Evolutionary conservation across 2,329 filamentous ascomycete genomes (phyloP), one percentile per base, ranked within the genome.

Genomic region (Penicillium sp.): DNA sequence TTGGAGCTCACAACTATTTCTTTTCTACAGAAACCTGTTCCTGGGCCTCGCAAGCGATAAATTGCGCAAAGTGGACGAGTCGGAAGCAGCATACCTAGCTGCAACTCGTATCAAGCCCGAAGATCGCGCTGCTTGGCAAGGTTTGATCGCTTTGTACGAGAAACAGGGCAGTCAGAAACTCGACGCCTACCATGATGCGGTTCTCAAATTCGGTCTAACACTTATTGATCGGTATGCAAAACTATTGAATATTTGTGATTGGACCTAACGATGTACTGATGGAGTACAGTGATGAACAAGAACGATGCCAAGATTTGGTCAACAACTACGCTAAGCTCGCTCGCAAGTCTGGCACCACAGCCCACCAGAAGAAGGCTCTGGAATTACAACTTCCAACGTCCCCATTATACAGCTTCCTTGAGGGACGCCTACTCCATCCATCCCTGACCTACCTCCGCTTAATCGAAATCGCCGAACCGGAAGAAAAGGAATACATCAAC

Each of bases 401-500:
- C 52, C 86, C 90, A 7, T 80, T 98, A 31, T 99, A 96, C 72
- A 78, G 85, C 3, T 88, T 86, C 55, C 84, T 99, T 4, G 92
- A 97, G 78, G 93, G 93, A 6, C 85, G 92, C 3, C 80, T 98
- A 3, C 90, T 89, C 2, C 86, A 90, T 63, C 93, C 95, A 0
- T 85, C 88, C 10, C 85, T 87, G 58, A 96, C 91, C 0, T 96
- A 96, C 73, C 88, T 88, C 65, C 88, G 85, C 33, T 87, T 98
- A 54, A 90, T 91, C 14, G 88, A 95, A 65, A 90, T 96, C 21
- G 83, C 91, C 3, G 95, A 98, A 70, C 80, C 85, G 1, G 91
- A 95, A 59, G 95, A 99, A 75, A 93, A 90, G 70, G 89, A 93
- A 70, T 88, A 86, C 31, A 93, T 97, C 72, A 96, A 96, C 71